phyloP scores from a whole-genome alignment of 768 basidiomycete species.

The Amanita subjunquillea region DNA sequence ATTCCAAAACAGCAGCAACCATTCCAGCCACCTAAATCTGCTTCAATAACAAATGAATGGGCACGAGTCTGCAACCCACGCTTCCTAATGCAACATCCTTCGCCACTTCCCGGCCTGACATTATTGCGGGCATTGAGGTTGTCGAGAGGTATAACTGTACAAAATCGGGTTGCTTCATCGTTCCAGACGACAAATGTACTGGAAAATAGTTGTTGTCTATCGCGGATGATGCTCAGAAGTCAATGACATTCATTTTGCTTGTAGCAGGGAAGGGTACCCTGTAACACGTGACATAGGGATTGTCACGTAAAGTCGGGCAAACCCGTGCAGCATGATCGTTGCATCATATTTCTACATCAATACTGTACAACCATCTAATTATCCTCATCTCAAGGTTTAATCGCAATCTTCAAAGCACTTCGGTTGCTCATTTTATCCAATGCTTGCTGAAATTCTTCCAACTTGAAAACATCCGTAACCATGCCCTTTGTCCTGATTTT shows the following conservation, averaged over 20 bases:
- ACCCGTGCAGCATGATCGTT: too few relatives aligned
- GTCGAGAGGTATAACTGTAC: neutral
- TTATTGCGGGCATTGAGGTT: neutral
- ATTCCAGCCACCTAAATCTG: conserved; percentile 67
- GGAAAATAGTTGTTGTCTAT: neutral
- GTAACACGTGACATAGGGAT: neutral
- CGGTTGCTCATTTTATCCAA: conserved; percentile 65
- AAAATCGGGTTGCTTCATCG: conserved; percentile 1
- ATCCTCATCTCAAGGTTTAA: conserved; percentile 33
- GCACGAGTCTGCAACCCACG: neutral
- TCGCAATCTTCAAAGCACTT: conserved; percentile 49
- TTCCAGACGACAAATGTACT: neutral
- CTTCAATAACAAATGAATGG: neutral
- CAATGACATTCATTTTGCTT: neutral
- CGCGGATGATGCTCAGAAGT: neutral
- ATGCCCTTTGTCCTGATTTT: conserved; percentile 80
- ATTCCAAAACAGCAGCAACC: conserved; percentile 74
- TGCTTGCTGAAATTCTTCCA: conserved; percentile 62
- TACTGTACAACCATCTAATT: conserved; percentile 3
- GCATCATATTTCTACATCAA: neutral
- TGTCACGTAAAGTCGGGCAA: neutral
- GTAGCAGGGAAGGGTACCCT: neutral
- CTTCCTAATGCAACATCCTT: conserved; percentile 3
- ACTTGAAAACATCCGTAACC: conserved; percentile 53
- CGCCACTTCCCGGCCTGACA: conserved; percentile 1